Evolutionary conservation across 805 yeast species (phyloP).

Genomic region (Grigorovia jiainica): DNA sequence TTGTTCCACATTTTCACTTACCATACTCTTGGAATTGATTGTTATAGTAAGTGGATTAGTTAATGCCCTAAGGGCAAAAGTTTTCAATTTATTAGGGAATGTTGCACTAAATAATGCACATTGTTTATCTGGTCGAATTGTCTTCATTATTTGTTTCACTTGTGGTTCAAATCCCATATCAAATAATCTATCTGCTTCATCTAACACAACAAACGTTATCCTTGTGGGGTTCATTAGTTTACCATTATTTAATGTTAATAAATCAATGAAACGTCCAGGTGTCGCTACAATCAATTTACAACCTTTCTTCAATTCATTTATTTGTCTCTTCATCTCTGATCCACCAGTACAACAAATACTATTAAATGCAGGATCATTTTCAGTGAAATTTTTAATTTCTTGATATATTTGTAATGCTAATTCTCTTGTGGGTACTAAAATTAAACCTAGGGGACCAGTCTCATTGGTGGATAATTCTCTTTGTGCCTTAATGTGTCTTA

Average conservation of each 20-base stretch:
- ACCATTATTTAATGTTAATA: slow-evolving; percentile 76
- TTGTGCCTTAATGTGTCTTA: slow-evolving; percentile 77
- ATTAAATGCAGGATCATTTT: slow-evolving; percentile 28
- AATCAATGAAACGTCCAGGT: slow-evolving; percentile 89
- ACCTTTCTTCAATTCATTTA: slow-evolving; percentile 67
- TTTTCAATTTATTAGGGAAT: slow-evolving; percentile 72
- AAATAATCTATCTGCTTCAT: slow-evolving; percentile 95
- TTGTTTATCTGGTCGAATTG: slow-evolving; percentile 77
- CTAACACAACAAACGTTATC: slow-evolving; percentile 77
- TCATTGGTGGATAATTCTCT: slow-evolving; percentile 37
- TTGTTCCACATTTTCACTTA: slow-evolving; percentile 74
- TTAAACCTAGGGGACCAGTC: slow-evolving; percentile 68
- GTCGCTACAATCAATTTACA: slow-evolving; percentile 82
- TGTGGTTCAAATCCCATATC: slow-evolving; percentile 98
- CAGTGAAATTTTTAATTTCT: slow-evolving; percentile 51
- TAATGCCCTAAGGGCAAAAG: slow-evolving; percentile 58
- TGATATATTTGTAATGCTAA: slow-evolving; percentile 73
- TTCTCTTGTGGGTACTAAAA: slow-evolving; percentile 89
- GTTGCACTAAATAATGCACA: slow-evolving; percentile 92
- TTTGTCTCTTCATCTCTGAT: slow-evolving; percentile 70
- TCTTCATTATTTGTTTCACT: slow-evolving; percentile 66
- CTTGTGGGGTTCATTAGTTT: slow-evolving; percentile 53
- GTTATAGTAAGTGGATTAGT: slow-evolving; percentile 61
- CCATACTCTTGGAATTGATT: slow-evolving; percentile 72
- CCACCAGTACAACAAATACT: slow-evolving; percentile 90